Evolutionary conservation across 148 eudicot genomes (phyloP).

Genomic region (Spergularia bocconei): DNA sequence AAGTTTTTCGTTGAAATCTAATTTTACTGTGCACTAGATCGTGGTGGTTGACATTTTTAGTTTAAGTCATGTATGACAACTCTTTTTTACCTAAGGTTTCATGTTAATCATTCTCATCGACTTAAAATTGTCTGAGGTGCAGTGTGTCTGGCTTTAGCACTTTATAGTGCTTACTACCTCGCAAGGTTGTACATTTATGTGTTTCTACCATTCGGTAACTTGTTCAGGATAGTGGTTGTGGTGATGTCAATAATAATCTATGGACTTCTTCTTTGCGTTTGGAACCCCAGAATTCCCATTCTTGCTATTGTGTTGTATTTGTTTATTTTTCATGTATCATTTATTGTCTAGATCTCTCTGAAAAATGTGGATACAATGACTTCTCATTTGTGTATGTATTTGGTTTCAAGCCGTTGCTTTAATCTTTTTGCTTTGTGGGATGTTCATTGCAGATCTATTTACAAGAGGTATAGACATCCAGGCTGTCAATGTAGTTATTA

Average conservation of each 20-base stretch:
- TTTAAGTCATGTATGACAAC: too few relatives aligned
- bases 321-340: not conserved
- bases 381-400: not conserved
- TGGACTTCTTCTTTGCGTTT: too few relatives aligned
- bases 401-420: not conserved
- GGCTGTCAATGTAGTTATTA: conserved; percentile 89
- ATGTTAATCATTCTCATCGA: not conserved
- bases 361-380: not conserved
- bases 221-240: not conserved
- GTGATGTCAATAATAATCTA: not conserved
- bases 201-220: not conserved
- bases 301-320: not conserved
- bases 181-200: not conserved
- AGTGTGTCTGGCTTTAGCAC: conserved; percentile 1
- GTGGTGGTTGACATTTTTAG: too few relatives aligned
- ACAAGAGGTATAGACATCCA: conserved; percentile 95
- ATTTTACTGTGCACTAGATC: too few relatives aligned
- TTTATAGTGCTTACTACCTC: not conserved
- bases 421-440: not conserved
- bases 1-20: too few relatives aligned
- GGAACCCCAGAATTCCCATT: not conserved
- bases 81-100: too few relatives aligned
- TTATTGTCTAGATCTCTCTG: not conserved
- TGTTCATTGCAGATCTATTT: conserved; percentile 58
- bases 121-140: not conserved